These are phyloP conservation scores for Singerocomus inundabilis DNA, from an alignment of 1,284 basidiomycete genomes.

Conservation along the genomic window DNA sequence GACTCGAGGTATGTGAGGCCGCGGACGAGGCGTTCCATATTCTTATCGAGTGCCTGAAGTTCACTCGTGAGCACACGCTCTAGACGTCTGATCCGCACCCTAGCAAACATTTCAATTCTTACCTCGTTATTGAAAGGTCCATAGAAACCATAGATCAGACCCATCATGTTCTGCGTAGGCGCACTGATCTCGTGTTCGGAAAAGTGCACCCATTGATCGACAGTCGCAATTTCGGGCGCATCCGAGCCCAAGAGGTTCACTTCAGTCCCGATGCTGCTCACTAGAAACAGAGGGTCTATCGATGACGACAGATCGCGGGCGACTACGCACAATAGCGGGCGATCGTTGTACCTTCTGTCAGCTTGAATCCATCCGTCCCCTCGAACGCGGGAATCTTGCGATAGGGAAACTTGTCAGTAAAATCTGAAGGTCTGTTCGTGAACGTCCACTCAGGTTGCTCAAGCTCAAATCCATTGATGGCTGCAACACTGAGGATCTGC, in stretches of 20 bases:
- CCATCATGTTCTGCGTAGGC: not conserved
- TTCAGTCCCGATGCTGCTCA: conserved; percentile 49
- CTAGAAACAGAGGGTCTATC: conserved; percentile 26
- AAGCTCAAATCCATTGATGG: conserved; percentile 19
- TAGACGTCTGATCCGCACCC: not conserved
- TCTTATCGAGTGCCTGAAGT: conserved; percentile 8
- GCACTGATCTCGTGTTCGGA: conserved; percentile 45
- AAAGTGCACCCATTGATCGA: conserved; percentile 55
- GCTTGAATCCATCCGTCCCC: conserved; percentile 46
- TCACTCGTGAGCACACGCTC: no score
- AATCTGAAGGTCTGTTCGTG: conserved; percentile 40
- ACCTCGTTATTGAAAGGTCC: conserved; percentile 18
- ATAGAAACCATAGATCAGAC: conserved; percentile 8
- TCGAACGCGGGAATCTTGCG: conserved; percentile 56
- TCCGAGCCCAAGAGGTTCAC: conserved; percentile 47
- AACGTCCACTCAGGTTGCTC: conserved; percentile 13
- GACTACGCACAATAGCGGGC: conserved; percentile 58
- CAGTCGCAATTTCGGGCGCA: conserved; percentile 43
- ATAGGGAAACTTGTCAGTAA: conserved; percentile 44
- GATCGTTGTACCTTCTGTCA: conserved; percentile 57
- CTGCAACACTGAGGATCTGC: conserved; percentile 25
- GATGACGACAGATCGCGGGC: no score
- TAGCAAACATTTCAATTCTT: not conserved
- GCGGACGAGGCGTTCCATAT: conserved; percentile 19
- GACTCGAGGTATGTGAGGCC: conserved; percentile 43